Evolutionary conservation across 2,329 filamentous ascomycete genomes (phyloP).

Genomic region (Neurospora sp.): DNA sequence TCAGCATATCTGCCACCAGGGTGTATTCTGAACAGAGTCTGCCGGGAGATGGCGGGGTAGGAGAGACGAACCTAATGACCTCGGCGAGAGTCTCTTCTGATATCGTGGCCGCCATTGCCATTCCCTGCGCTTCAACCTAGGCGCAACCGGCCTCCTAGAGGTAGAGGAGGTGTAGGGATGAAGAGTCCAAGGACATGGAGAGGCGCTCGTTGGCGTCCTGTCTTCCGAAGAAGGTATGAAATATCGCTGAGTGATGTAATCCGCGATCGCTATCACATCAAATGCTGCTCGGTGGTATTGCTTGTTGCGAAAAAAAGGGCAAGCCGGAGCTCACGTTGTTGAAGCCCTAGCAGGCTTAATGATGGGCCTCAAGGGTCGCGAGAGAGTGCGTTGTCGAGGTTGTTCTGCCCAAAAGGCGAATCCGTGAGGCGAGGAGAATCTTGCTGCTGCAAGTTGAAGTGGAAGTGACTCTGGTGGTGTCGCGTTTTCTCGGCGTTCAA

Average conservation of each 20-base stretch:
- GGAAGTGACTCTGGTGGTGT: not conserved
- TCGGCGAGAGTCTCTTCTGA: conserved; percentile 41
- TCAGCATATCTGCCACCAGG: conserved; percentile 2
- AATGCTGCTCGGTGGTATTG: not conserved
- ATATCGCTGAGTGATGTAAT: not conserved
- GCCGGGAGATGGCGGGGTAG: not conserved
- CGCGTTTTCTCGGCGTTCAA: conserved; percentile 3
- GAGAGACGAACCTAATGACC: conserved; percentile 40
- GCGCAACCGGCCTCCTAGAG: conserved; percentile 4
- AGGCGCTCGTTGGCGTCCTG: not conserved
- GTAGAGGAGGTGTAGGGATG: not conserved
- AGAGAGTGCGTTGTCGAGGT: not conserved
- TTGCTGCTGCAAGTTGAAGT: not conserved
- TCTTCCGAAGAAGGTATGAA: not conserved
- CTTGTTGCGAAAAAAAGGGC: not conserved
- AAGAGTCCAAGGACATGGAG: not conserved
- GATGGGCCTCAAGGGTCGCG: not conserved
- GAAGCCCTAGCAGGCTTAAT: not conserved
- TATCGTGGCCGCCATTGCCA: conserved; percentile 18
- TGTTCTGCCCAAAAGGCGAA: not conserved
- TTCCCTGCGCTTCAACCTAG: conserved; percentile 4
- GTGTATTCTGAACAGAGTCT: not conserved
- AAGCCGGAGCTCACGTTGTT: not conserved
- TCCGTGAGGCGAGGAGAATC: not conserved
- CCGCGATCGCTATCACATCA: not conserved